Evolutionary conservation across 1,284 basidiomycete species (phyloP).

Genomic region (Omphalotus olearius): DNA sequence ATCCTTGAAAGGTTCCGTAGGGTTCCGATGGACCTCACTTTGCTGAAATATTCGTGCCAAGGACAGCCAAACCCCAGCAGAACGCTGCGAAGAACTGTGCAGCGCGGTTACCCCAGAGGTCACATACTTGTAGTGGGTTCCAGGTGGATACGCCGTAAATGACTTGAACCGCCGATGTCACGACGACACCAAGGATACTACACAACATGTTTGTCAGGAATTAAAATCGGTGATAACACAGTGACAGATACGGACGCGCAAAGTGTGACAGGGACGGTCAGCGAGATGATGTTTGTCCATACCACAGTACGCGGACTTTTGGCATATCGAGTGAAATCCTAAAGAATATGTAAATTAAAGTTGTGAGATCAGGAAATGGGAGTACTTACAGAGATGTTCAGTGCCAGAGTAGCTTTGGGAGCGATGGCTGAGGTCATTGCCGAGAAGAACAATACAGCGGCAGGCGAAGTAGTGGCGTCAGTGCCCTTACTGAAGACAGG

Average conservation of each 20-base stretch:
- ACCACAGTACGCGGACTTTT: slow-evolving; percentile 19
- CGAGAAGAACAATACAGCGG: slow-evolving; percentile 19
- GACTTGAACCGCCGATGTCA: slow-evolving; percentile 19
- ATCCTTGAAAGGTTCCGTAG: not conserved
- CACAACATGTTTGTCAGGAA: too few species aligned
- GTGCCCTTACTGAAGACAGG: slow-evolving; percentile 20
- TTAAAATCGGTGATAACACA: not conserved
- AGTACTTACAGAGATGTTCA: slow-evolving; percentile 18
- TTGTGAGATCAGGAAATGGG: not conserved
- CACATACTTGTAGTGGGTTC: slow-evolving; percentile 45
- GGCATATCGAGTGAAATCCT: slow-evolving; percentile 22
- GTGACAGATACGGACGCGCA: slow-evolving; percentile 15
- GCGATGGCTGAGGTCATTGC: slow-evolving; percentile 24
- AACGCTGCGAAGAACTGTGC: slow-evolving; percentile 64
- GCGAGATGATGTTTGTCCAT: slow-evolving; percentile 21
- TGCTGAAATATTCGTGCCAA: slow-evolving; percentile 61
- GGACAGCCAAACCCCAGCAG: slow-evolving; percentile 53
- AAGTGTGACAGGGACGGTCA: slow-evolving; percentile 21
- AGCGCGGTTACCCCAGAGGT: slow-evolving; percentile 59
- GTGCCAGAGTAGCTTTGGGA: slow-evolving; percentile 19
- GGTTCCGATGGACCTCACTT: slow-evolving; percentile 26
- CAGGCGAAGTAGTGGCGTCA: slow-evolving; percentile 11
- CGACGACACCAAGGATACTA: slow-evolving; percentile 19
- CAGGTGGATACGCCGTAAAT: slow-evolving; percentile 48
- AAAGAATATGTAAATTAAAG: not conserved